A percentile compares a stretch with the other conserved stretches of the same genome.
Conservation (phyloP, 2,329 filamentous ascomycete genomes). For the Alternaria angustiovoidea region DNA sequence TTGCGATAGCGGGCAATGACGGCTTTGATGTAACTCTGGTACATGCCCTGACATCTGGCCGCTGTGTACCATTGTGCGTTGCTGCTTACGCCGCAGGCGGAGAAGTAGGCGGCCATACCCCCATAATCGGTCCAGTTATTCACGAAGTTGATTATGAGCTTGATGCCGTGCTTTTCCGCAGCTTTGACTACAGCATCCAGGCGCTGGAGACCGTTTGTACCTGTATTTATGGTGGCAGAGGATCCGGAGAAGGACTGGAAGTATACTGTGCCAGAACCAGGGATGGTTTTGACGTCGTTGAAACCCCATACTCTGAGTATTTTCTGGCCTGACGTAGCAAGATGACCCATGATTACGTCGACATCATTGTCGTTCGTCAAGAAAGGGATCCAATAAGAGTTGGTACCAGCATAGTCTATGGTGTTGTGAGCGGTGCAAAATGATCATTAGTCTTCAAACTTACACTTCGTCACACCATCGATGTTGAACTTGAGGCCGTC, state of each 20-base stretch:
- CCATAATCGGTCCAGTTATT: slow-evolving; percentile 77
- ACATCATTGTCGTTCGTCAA: slow-evolving; percentile 63
- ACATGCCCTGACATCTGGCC: slow-evolving; percentile 57
- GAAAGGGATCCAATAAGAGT: slow-evolving; percentile 65
- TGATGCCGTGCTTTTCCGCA: slow-evolving; percentile 67
- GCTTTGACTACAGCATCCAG: slow-evolving; percentile 70
- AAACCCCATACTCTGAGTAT: slow-evolving; percentile 70
- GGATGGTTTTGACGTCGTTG: slow-evolving; percentile 62
- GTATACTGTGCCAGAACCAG: slow-evolving; percentile 58
- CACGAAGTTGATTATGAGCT: slow-evolving; percentile 71
- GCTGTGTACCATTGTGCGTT: slow-evolving; percentile 67
- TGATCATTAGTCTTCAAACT: background rate
- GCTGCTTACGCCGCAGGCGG: slow-evolving; percentile 61
- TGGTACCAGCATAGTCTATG: slow-evolving; percentile 62
- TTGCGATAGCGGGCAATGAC: slow-evolving; percentile 67
- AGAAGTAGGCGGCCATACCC: slow-evolving; percentile 67
- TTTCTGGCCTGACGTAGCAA: slow-evolving; percentile 62
- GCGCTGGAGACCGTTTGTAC: slow-evolving; percentile 67
- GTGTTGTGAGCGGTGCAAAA: background rate
- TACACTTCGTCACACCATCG: slow-evolving; percentile 46
- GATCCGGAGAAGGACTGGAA: slow-evolving; percentile 63
- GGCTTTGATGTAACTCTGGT: slow-evolving; percentile 67
- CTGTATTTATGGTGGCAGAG: slow-evolving; percentile 67
- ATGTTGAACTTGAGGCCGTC: slow-evolving; percentile 47
- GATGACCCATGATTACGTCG: slow-evolving; percentile 58